Evolutionary conservation across 2,329 filamentous ascomycete genomes (phyloP).

Genomic region (Sclerotinia subarctica): DNA sequence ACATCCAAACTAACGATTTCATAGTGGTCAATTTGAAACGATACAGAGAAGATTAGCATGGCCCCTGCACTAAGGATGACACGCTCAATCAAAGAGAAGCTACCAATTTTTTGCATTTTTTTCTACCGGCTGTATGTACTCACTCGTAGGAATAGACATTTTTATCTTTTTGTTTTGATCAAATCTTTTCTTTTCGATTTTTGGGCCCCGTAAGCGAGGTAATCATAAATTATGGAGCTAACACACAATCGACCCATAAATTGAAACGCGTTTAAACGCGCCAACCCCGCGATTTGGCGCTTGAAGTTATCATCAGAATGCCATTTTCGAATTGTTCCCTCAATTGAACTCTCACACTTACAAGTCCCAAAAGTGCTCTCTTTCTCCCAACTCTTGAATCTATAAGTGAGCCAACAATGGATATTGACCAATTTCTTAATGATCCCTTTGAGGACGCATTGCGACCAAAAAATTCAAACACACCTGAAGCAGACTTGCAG

Average conservation of each 20-base stretch:
- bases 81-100: constrained; percentile 40
- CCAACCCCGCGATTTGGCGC: background rate
- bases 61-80: constrained; percentile 85
- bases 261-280: background rate
- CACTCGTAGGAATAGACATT: background rate
- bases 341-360: background rate
- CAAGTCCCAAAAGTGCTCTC: background rate
- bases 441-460: constrained; percentile 40
- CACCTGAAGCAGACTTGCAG: constrained; percentile 72
- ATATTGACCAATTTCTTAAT: constrained; percentile 49
- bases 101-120: constrained; percentile 32
- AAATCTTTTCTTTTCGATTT: no score
- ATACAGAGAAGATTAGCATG: constrained; percentile 78
- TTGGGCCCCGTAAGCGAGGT: no score
- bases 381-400: background rate
- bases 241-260: constrained; percentile 2
- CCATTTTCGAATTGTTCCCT: background rate
- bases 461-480: constrained; percentile 55
- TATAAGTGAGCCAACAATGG: background rate
- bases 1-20: constrained; percentile 6
- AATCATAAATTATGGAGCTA: no score
- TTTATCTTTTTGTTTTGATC: background rate
- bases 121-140: background rate
- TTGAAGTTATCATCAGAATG: background rate
- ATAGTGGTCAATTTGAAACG: constrained; percentile 57